Conservation (phyloP, 2,329 filamentous ascomycete species). For the Verticillium longisporum region DNA sequence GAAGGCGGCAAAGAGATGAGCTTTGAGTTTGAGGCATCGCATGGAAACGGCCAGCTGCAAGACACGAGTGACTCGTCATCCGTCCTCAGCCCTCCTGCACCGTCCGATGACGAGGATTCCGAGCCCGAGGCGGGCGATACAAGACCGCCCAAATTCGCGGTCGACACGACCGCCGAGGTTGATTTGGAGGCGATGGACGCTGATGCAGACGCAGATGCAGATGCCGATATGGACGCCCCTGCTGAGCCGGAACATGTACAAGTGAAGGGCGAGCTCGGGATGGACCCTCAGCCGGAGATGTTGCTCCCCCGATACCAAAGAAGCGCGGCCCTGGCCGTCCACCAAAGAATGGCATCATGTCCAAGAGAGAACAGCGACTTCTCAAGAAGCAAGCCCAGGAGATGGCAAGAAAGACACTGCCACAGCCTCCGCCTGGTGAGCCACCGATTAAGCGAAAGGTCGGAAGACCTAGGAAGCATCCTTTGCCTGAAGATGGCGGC, state of each 20-base stretch:
- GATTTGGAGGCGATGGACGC: conserved; percentile 19
- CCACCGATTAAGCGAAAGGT: conserved; percentile 57
- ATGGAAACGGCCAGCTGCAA: conserved; percentile 47
- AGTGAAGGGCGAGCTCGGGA: conserved; percentile 10
- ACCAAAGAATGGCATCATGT: conserved; percentile 78
- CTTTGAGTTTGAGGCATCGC: conserved; percentile 62
- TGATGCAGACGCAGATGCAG: conserved; percentile 19
- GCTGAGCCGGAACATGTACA: conserved; percentile 16
- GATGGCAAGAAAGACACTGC: conserved; percentile 42
- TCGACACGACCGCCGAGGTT: conserved; percentile 16
- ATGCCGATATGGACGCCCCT: conserved; percentile 15
- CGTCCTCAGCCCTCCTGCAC: conserved; percentile 33
- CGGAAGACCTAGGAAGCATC: conserved; percentile 58
- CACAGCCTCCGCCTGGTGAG: conserved; percentile 38
- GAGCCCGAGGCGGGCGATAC: conserved; percentile 32
- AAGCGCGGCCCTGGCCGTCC: conserved; percentile 74
- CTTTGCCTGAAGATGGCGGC: conserved; percentile 46
- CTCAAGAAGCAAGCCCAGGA: conserved; percentile 54
- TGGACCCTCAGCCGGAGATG: conserved; percentile 9
- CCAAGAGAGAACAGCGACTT: conserved; percentile 63
- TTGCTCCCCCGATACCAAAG: conserved; percentile 33
- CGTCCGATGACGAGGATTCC: conserved; percentile 24
- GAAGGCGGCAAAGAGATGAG: conserved; percentile 64
- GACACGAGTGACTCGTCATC: conserved; percentile 50
- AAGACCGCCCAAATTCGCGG: conserved; percentile 14